Conservation (phyloP, 2,329 filamentous ascomycete genomes). For the Fusarium drepaniforme region DNA sequence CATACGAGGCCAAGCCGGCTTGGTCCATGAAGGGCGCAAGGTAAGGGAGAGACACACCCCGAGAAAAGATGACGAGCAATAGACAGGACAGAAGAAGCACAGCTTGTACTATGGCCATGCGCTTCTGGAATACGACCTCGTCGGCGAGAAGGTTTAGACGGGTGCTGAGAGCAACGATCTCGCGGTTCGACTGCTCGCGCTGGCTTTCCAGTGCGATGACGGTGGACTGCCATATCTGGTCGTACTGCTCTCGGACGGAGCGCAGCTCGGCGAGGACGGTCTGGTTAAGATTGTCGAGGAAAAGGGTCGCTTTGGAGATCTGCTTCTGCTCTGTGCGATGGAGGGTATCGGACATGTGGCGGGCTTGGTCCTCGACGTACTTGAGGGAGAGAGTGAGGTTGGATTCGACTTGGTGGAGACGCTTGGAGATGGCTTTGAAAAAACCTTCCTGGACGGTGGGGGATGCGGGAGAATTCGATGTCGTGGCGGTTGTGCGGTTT, state of each 20-base stretch:
- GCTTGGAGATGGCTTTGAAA: conserved; percentile 96
- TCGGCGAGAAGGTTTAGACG: conserved; percentile 92
- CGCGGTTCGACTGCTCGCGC: conserved; percentile 83
- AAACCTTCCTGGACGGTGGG: conserved; percentile 97
- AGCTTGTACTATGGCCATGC: conserved; percentile 93
- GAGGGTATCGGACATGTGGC: conserved; percentile 88
- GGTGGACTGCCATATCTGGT: conserved; percentile 96
- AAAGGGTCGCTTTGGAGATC: conserved; percentile 82
- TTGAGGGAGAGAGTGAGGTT: conserved; percentile 94
- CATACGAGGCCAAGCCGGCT: conserved; percentile 34
- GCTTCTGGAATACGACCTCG: conserved; percentile 87
- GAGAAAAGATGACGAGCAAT: conserved; percentile 85
- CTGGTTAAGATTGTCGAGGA: conserved; percentile 86
- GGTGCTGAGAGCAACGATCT: conserved; percentile 84
- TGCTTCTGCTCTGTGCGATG: conserved; percentile 89
- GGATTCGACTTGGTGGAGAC: conserved; percentile 88
- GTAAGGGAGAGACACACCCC: conserved; percentile 58
- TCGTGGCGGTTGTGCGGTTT: conserved; percentile 45
- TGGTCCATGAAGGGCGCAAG: conserved; percentile 48
- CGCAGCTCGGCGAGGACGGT: conserved; percentile 87
- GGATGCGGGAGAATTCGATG: conserved; percentile 52
- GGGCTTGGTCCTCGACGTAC: conserved; percentile 97
- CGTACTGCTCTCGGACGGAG: conserved; percentile 86
- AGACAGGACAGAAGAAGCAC: conserved; percentile 89
- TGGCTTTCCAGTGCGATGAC: conserved; percentile 92